A percentile compares a stretch with the other conserved stretches of the same genome.
phyloP scores from a whole-genome alignment of 352 stramenopile genomes.

The Thalassiosira livingstoniorum region DNA sequence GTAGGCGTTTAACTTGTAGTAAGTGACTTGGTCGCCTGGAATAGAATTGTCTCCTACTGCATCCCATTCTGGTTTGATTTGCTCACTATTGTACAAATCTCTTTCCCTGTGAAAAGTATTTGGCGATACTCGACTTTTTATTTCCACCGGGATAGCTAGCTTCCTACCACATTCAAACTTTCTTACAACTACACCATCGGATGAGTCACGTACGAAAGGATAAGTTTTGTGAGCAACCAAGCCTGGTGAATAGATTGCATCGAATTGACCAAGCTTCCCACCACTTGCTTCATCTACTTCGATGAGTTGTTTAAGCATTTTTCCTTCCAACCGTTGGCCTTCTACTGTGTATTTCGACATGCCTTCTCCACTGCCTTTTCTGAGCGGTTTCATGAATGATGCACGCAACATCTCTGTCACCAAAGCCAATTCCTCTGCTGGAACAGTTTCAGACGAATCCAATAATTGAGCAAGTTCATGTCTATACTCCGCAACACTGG shows the following conservation, averaged over 20 bases:
- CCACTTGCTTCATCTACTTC: not conserved
- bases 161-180: not conserved
- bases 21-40: not conserved
- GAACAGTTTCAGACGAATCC: not conserved
- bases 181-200: not conserved
- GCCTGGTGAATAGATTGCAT: conserved; percentile 29
- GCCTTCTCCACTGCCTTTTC: conserved; percentile 9
- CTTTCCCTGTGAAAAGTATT: conserved; percentile 9
- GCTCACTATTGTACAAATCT: not conserved
- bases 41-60: not conserved
- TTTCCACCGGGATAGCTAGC: conserved; percentile 12
- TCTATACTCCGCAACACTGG: not conserved
- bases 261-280: not conserved
- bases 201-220: conserved; percentile 2
- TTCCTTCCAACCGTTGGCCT: conserved; percentile 7
- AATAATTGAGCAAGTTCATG: not conserved
- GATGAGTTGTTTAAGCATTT: not conserved
- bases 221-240: not conserved
- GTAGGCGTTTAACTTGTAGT: not conserved
- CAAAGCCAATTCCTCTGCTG: not conserved
- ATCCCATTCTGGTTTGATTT: not conserved
- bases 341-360: conserved; percentile 27
- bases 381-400: conserved; percentile 13
- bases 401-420: not conserved
- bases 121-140: conserved; percentile 5